These are phyloP conservation scores for Capronia epimyces DNA, from an alignment of 2,329 filamentous ascomycete species.

Conservation along the genomic window DNA sequence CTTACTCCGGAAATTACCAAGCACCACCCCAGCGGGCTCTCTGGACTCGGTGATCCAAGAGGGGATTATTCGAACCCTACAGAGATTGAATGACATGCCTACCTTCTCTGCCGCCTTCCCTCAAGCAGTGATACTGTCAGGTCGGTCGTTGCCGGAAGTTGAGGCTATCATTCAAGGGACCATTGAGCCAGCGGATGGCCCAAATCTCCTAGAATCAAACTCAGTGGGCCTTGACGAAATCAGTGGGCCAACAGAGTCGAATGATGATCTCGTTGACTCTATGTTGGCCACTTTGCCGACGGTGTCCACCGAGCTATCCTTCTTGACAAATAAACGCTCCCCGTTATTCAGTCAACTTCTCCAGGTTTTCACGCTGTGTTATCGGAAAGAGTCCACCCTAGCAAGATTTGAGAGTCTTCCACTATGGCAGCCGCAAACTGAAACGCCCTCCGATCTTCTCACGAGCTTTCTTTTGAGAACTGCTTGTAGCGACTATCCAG, in stretches of 20 bases:
- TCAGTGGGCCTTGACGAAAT: slow-evolving; percentile 43
- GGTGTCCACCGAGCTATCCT: slow-evolving; percentile 34
- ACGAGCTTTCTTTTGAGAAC: slow-evolving; percentile 24
- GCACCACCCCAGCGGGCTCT: slow-evolving; percentile 2
- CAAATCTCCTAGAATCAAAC: slow-evolving; percentile 47
- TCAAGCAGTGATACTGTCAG: slow-evolving; percentile 59
- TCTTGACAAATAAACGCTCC: slow-evolving; percentile 35
- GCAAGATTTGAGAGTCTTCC: slow-evolving; percentile 36
- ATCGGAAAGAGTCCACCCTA: slow-evolving; percentile 32
- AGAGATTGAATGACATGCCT: slow-evolving; percentile 58
- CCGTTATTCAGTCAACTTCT: slow-evolving; percentile 37
- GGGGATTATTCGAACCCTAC: slow-evolving; percentile 61
- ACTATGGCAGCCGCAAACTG: slow-evolving; percentile 31
- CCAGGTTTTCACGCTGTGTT: slow-evolving; percentile 36
- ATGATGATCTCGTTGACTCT: slow-evolving; percentile 32
- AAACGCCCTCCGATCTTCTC: slow-evolving; percentile 10
- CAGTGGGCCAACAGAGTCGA: slow-evolving; percentile 27
- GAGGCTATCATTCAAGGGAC: slow-evolving; percentile 69
- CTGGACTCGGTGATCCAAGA: slow-evolving; percentile 48
- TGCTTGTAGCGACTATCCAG: slow-evolving; percentile 9
- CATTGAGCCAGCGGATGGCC: slow-evolving; percentile 54
- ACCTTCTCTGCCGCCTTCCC: slow-evolving; percentile 60
- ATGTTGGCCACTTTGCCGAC: slow-evolving; percentile 34
- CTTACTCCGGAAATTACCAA: slow-evolving; percentile 15
- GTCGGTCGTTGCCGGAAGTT: slow-evolving; percentile 67